phyloP scores from a whole-genome alignment of 805 yeast genomes.

The Metschnikowia vanudenii region DNA sequence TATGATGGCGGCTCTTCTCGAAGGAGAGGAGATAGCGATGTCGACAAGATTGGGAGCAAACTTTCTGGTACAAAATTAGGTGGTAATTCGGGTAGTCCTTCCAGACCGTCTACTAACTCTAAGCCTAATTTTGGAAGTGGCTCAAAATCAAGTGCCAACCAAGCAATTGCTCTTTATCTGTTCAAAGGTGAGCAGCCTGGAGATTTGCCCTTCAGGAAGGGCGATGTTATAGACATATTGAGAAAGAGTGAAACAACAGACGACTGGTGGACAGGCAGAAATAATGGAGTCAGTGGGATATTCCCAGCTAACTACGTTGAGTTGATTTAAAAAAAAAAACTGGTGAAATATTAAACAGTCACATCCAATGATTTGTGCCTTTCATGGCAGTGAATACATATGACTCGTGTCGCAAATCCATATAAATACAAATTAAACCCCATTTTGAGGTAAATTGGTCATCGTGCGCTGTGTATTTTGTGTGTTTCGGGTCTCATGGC shows the following conservation, averaged over 20 bases:
- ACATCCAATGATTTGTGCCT: background rate
- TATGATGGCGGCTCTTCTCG: constrained; percentile 50
- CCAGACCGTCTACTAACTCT: constrained; percentile 38
- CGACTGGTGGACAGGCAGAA: constrained; percentile 98
- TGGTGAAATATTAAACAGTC: background rate
- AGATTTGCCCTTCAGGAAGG: constrained; percentile 89
- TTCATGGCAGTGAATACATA: background rate
- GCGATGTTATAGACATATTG: constrained; percentile 84
- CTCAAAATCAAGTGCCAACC: constrained; percentile 48
- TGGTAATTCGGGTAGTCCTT: constrained; percentile 25
- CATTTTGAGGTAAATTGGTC: background rate
- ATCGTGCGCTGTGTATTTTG: background rate
- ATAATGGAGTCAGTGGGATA: constrained; percentile 81
- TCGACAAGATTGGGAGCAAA: constrained; percentile 34
- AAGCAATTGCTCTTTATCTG: constrained; percentile 86
- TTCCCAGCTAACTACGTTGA: constrained; percentile 98
- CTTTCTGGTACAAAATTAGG: constrained; percentile 34
- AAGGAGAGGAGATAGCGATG: constrained; percentile 32
- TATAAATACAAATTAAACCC: background rate
- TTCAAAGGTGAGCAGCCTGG: constrained; percentile 94
- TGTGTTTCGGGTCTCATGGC: too few species aligned
- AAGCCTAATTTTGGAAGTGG: constrained; percentile 42
- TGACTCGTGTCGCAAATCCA: background rate
- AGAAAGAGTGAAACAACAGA: constrained; percentile 85
- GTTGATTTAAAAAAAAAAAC: constrained; percentile 42